Conservation (phyloP, 2,329 filamentous ascomycete species). For the Colletotrichum kahawae region DNA sequence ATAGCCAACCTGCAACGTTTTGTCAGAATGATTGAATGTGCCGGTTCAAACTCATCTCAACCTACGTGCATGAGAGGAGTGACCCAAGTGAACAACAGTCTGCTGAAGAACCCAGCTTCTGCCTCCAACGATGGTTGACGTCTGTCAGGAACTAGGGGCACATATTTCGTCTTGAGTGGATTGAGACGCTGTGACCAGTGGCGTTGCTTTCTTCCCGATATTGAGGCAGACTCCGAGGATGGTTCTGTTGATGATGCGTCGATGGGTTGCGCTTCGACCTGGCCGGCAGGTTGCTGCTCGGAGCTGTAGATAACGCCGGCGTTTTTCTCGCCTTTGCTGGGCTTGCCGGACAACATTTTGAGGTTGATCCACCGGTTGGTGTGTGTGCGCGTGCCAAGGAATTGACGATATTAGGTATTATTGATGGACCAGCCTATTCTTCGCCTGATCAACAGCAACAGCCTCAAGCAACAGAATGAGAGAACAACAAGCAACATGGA, state of each 20-base stretch:
- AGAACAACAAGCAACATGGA: background rate
- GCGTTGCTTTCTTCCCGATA: background rate
- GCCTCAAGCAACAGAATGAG: background rate
- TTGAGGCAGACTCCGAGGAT: background rate
- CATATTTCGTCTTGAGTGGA: background rate
- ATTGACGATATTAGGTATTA: background rate
- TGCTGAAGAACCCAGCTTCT: background rate
- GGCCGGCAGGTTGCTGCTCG: background rate
- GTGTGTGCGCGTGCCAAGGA: background rate
- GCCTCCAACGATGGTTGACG: background rate
- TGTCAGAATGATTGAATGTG: background rate
- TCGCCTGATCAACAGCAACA: background rate
- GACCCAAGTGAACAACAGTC: background rate
- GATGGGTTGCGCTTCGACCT: background rate
- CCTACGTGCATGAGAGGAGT: background rate
- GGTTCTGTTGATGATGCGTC: background rate
- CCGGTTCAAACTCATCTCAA: background rate
- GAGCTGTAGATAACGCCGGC: background rate
- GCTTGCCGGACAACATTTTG: background rate
- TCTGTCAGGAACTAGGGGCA: background rate
- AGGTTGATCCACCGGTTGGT: background rate
- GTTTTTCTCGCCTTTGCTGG: background rate
- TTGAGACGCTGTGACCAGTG: background rate
- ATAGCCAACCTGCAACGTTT: conserved; percentile 71
- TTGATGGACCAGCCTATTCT: background rate